Base-by-base conservation (phyloP, 106 monocot genomes). In the Dioscorea dumetorum region DNA sequence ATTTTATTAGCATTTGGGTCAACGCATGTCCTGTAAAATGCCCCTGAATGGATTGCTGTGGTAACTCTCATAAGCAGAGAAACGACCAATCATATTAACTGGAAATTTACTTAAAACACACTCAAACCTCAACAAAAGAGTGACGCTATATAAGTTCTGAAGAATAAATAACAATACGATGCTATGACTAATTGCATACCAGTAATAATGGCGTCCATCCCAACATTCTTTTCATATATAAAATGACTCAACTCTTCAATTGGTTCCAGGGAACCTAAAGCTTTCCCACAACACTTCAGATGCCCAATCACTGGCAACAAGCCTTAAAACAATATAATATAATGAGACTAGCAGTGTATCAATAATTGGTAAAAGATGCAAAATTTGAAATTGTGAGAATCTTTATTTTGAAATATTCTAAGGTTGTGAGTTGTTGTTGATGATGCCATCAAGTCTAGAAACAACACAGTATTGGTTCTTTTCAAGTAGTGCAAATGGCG, bases 231-330 rank as follows among this genome's bases (percentile, higher is more conserved):
- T 41, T 52, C 73, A 61, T 33, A 66, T 50, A 72, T 21, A 58
- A 74, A 70, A 21, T 67, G 60, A 56, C 78, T 80, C 19, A 77
- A 19, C 54, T 73, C 69, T 83, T 72, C 80, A 61, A 76, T 59
- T 57, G 77, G 16, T 66, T 82, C 81, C 16, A 61, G 51, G 18
- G 68, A 63, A 24, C 62, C 77, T 63, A 81, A 58, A 64, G 77
- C 67, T 80, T 76, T 84, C 52, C 84, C 88, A 49, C 69, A 70
- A 66, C 64, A 69, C 33, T 57, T 80, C 8, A 91, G 59, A 60
- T 76, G 73, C 58, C 70, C 68, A 50, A 97, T 76, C 32, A 86
- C 75, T 56, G 95, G 95, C n/a, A 91, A 60, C 72, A 97, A 67
- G 64, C 91, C 95, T 97, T 59, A 49, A 2, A 12, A 33, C 41